These are phyloP conservation scores for Eruca vesicaria DNA, from an alignment of 441 rosid species.

Conservation along the genomic window DNA sequence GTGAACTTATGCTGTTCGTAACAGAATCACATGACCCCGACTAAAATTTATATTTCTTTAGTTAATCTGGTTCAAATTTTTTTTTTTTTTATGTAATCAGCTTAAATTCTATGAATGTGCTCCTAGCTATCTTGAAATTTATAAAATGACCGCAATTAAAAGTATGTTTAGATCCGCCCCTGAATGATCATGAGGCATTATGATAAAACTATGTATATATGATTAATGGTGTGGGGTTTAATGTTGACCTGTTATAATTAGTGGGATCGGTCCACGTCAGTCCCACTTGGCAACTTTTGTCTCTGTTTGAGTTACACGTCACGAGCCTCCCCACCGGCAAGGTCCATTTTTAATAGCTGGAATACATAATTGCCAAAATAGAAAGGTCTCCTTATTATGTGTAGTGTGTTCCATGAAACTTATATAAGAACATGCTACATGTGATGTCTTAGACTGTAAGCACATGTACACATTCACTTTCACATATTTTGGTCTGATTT, in stretches of 20 bases:
- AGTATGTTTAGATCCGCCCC: too few relatives aligned
- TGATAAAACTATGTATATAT: neutral
- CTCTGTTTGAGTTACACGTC: slow-evolving; percentile 33
- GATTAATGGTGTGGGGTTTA: slow-evolving; percentile 12
- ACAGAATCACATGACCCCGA: too few relatives aligned
- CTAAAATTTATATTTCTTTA: too few relatives aligned
- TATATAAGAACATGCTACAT: slow-evolving; percentile 6
- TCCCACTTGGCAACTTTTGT: slow-evolving; percentile 37
- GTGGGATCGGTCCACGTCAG: slow-evolving; percentile 47
- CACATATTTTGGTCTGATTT: neutral
- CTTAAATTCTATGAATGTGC: too few relatives aligned
- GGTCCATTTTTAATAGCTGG: slow-evolving; percentile 18
- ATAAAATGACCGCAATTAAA: too few relatives aligned
- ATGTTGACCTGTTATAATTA: slow-evolving; percentile 17
- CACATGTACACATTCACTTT: slow-evolving; percentile 10
- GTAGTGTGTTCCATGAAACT: neutral
- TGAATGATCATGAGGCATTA: neutral
- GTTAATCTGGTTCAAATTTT: too few relatives aligned
- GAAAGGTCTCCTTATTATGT: slow-evolving; percentile 20
- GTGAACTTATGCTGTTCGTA: too few relatives aligned
- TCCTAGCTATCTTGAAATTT: too few relatives aligned
- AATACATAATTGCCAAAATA: neutral
- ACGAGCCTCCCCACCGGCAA: slow-evolving; percentile 15
- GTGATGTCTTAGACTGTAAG: neutral
- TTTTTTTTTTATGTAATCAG: too few relatives aligned